Evolutionary conservation across 2,329 filamentous ascomycete species (phyloP).

Genomic region (Thielaviopsis ethacetica): DNA sequence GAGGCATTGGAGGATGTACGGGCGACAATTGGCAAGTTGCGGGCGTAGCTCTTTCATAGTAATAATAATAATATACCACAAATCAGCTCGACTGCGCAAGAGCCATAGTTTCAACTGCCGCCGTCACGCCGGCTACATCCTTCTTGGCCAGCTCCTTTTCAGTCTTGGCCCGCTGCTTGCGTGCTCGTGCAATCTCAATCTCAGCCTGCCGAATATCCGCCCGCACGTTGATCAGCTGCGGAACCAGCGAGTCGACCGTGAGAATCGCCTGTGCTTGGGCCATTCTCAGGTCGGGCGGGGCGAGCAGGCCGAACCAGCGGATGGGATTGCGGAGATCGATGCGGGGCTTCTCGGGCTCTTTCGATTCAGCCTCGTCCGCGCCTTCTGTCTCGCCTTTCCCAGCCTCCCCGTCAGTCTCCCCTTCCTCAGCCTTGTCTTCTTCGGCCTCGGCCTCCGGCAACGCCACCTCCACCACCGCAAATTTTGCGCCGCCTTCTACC

Average conservation of each 20-base stretch:
- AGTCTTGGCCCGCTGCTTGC: constrained; percentile 36
- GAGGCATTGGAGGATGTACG: constrained; percentile 31
- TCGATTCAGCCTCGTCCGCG: background rate
- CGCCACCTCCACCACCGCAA: background rate
- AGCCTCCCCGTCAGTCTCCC: background rate
- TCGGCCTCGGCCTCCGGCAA: constrained; percentile 6
- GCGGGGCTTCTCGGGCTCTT: background rate
- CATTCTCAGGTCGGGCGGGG: constrained; percentile 33
- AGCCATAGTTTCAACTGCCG: background rate
- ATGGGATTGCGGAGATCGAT: constrained; percentile 32
- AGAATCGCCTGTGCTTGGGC: constrained; percentile 43
- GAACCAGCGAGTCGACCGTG: constrained; percentile 40
- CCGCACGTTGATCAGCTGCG: constrained; percentile 38
- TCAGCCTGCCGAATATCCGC: constrained; percentile 48
- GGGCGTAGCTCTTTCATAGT: background rate
- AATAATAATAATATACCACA: background rate
- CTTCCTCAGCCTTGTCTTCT: constrained; percentile 3
- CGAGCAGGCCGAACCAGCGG: constrained; percentile 38
- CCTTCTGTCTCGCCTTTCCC: background rate
- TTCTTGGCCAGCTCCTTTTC: constrained; percentile 10
- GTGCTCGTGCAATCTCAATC: constrained; percentile 47
- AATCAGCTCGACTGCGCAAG: background rate
- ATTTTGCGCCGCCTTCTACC: constrained; percentile 2
- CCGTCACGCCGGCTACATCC: background rate
- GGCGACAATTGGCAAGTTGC: constrained; percentile 17